Evolutionary conservation across 2,329 filamentous ascomycete genomes (phyloP).

Genomic region (Ilyonectria sp.): DNA sequence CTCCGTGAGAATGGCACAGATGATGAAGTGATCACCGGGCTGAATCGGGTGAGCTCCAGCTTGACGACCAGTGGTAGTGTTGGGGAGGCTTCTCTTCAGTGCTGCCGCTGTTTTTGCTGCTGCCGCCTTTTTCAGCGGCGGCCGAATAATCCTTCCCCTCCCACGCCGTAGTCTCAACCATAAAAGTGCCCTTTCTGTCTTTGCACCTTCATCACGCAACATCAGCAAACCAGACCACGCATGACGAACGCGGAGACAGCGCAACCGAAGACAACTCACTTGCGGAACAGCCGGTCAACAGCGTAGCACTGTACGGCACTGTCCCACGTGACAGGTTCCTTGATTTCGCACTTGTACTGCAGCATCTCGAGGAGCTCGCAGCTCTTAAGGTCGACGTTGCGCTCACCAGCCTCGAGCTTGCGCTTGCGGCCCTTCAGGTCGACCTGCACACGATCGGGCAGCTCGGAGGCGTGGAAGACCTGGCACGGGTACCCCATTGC

Average conservation of each 20-base stretch:
- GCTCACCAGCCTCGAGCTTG: slow-evolving; percentile 60
- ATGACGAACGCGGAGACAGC: slow-evolving; percentile 7
- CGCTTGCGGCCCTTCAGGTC: slow-evolving; percentile 66
- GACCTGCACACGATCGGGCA: slow-evolving; percentile 65
- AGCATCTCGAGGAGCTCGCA: slow-evolving; percentile 72
- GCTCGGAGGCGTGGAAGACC: slow-evolving; percentile 67
- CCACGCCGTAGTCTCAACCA: slow-evolving; percentile 76
- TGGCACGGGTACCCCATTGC: slow-evolving; percentile 72
- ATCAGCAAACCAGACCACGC: slow-evolving; percentile 19
- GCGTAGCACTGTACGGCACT: slow-evolving; percentile 70
- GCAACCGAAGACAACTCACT: slow-evolving; percentile 58
- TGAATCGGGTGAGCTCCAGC: slow-evolving; percentile 53
- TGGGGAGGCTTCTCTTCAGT: slow-evolving; percentile 38
- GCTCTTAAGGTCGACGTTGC: slow-evolving; percentile 64
- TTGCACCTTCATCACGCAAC: slow-evolving; percentile 53
- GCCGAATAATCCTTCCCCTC: slow-evolving; percentile 58
- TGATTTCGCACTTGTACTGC: slow-evolving; percentile 73
- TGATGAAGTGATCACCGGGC: slow-evolving; percentile 33
- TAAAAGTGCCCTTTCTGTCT: slow-evolving; percentile 71
- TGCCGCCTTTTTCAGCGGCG: slow-evolving; percentile 24
- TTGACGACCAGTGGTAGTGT: slow-evolving; percentile 54
- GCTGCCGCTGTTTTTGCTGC: slow-evolving; percentile 35
- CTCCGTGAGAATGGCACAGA: background rate
- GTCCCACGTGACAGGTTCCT: slow-evolving; percentile 60
- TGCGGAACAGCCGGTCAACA: slow-evolving; percentile 72